Conservation (phyloP, 441 rosid genomes). For the Populus tomentosa region DNA sequence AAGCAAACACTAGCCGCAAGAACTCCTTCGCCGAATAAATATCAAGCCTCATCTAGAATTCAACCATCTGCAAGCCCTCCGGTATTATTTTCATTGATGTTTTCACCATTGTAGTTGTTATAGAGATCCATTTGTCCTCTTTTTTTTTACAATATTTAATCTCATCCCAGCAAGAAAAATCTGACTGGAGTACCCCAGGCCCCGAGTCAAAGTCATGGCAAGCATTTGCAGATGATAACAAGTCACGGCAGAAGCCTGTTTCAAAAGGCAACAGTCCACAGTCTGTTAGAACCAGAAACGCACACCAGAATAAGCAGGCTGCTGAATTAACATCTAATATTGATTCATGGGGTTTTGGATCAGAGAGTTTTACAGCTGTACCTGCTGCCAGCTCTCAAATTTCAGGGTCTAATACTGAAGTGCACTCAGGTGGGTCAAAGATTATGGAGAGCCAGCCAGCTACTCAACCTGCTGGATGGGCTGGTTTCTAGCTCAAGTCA, state of each 20-base stretch:
- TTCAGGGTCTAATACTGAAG: constrained; percentile 38
- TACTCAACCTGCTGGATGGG: constrained; percentile 94
- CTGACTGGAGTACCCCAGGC: constrained; percentile 42
- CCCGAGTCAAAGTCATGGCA: constrained; percentile 63
- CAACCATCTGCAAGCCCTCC: constrained; percentile 31
- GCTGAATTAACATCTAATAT: constrained; percentile 39
- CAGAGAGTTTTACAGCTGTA: constrained; percentile 62
- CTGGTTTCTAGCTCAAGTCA: constrained; percentile 63
- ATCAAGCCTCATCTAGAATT: constrained; percentile 40
- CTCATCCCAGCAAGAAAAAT: constrained; percentile 39
- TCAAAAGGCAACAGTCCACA: constrained; percentile 35
- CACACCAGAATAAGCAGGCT: constrained; percentile 44
- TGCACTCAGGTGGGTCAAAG: constrained; percentile 38
- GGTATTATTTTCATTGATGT: constrained; percentile 34
- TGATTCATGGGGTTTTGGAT: constrained; percentile 81
- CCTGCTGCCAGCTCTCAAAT: constrained; percentile 31
- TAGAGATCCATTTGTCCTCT: background rate
- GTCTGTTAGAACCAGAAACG: constrained; percentile 55
- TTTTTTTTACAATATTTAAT: constrained; percentile 14
- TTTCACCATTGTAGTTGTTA: background rate
- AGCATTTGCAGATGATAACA: constrained; percentile 60
- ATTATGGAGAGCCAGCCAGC: constrained; percentile 41
- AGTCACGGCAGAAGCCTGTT: constrained; percentile 36
- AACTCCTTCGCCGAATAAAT: constrained; percentile 57
- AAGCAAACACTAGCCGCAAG: constrained; percentile 68